Evolutionary conservation across 257 asterid genomes (phyloP), one percentile per base, ranked within the genome.

Genomic region (Plantago ovata): DNA sequence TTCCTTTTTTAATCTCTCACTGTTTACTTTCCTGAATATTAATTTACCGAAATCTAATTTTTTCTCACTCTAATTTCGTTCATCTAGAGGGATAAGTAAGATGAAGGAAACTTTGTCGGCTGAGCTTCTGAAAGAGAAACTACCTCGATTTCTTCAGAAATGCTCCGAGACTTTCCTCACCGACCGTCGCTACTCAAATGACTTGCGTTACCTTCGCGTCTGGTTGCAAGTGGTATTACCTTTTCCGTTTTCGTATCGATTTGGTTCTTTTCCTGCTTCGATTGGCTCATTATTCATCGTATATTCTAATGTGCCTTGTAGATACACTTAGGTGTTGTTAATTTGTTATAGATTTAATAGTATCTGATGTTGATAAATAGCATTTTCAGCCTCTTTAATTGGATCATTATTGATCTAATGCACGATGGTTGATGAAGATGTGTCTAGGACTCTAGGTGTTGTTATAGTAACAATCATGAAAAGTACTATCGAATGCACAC

Each of bases 121-220:
- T 13, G 82, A 74, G 81, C 75, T 84, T 58, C 84, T 92, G 58
- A 79, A 62, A 58, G 84, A 82, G 75, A 88, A 92, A 82, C 79
- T 92, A 60, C 96, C 98, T 62, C 92, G 96, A 40, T 92, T 92
- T 75, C 93, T 92, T 42, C 96, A 92, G 87, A 92, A 83, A 80
- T 92, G 96, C 68, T 70, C 84, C 7, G 91, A 84, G 79, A 74
- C 94, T 60, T 92, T 88, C 71, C 46, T 73, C 44, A 39, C 72
- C 16, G 97, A 92, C 61, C 80, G 79, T 20, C 93, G 94, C 48
- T 88, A 92, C 74, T 48, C 80, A 40, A 88, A 88, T 66, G 98
- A 92, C 68, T 47, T 84, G 82, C 94, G 98, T 22, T 92, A 85
- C 77, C 88, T 92, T 70, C 94, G 95, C 51, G 84, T 92, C 66